A percentile compares a stretch with the other conserved stretches of the same genome.
Conservation (phyloP, 2,329 filamentous ascomycete species). For the Aspergillus sp. region DNA sequence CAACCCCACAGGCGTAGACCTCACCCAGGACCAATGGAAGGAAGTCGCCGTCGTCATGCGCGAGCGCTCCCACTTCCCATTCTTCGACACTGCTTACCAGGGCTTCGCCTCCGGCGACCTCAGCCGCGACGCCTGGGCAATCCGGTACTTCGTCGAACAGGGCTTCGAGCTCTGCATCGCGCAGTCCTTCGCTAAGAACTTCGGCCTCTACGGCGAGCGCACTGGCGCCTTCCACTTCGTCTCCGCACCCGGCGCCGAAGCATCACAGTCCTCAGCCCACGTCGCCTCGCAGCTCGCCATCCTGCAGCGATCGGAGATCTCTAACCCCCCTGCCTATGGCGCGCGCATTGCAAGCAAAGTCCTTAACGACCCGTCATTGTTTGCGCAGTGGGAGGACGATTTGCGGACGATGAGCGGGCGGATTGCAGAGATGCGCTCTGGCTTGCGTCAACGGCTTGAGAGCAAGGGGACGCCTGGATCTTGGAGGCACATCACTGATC, state of each 20-base stretch:
- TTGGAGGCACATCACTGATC: conserved; percentile 97
- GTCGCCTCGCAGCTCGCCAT: conserved; percentile 88
- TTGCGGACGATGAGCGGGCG: conserved; percentile 90
- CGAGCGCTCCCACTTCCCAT: conserved; percentile 84
- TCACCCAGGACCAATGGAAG: conserved; percentile 90
- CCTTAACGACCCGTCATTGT: conserved; percentile 78
- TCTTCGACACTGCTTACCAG: conserved; percentile 98
- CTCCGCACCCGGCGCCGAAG: conserved; percentile 68
- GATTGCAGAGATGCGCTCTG: conserved; percentile 87
- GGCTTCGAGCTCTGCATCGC: conserved; percentile 71
- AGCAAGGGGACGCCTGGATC: conserved; percentile 79
- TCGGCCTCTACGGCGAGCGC: conserved; percentile 91
- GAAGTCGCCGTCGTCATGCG: conserved; percentile 77
- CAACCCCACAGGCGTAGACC: conserved; percentile 97
- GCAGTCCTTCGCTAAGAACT: conserved; percentile 64
- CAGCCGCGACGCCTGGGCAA: conserved; percentile 80
- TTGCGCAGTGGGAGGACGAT: conserved; percentile 89
- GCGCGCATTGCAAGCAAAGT: conserved; percentile 83
- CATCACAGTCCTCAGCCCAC: conserved; percentile 58
- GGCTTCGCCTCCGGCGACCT: conserved; percentile 94
- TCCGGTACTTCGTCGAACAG: conserved; percentile 89
- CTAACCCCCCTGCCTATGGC: conserved; percentile 92
- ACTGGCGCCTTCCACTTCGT: conserved; percentile 96
- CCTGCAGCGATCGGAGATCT: conserved; percentile 95
- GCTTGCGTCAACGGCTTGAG: conserved; percentile 77